Base-by-base conservation (phyloP, 352 stramenopile species). In the Phytophthora fragariae region DNA sequence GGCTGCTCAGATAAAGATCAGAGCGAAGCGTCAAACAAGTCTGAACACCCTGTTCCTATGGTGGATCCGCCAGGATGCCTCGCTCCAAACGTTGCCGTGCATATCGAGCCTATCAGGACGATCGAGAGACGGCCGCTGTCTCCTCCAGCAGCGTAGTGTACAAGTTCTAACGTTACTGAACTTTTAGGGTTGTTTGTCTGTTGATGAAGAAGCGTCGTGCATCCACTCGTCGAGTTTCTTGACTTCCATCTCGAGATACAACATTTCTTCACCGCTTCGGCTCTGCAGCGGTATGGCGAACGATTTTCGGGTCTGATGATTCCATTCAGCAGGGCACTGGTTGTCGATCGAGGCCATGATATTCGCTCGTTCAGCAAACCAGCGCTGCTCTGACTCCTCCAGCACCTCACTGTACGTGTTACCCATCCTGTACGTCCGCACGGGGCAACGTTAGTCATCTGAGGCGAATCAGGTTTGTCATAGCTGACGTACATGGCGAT, bases 281-380 rank as follows among this genome's bases (percentile, higher is more conserved):
- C 77, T 80, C 27, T 81, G 65, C 35, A 87, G 60, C 10, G 74
- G 72, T 7, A 90, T 80, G 8, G 80, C 80, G 50, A 88, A 90
- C 35, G 68, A 67, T 39, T 80, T 75, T 44, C 82, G 74, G 17
- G 73, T 68, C 2, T 53, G 62, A 57, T 83, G 65, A 67, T 84
- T 88, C 44, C 65, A 76, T 10, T 76, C 72, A 0, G 57, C 41
- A 8, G 72, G 70, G 31, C 74, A 83, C 56, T 88, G 80, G 29
- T 88, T 85, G 56, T 90, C 80, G 64, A 88, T 88, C 3, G 80
- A 81, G 12, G 76, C 31, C 83, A 92, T 92, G 67, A 92, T 88
- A 35, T 92, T 90, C 15, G 85, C 82, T 24, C 83, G 79, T 62
- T 90, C 85, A 4, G 85, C 84, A 14, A 89, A 76, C 82, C 84